Percentiles rank a stretch among this genome's conserved stretches.
These are phyloP conservation scores for Candida ficus DNA, from an alignment of 805 yeast genomes.

Conservation along the genomic window DNA sequence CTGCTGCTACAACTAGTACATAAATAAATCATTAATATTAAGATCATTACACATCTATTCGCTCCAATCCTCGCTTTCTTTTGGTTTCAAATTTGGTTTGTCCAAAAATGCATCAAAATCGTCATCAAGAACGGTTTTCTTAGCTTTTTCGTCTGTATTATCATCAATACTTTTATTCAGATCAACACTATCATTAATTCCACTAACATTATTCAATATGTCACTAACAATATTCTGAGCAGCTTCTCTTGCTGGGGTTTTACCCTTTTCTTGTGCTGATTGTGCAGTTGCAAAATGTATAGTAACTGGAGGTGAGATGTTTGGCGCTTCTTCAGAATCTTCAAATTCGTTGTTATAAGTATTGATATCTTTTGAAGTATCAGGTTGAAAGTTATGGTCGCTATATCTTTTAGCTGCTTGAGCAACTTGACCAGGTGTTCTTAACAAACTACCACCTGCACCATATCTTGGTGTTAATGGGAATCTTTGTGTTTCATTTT, in stretches of 20 bases:
- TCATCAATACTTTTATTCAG: background rate
- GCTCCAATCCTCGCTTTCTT: slow-evolving; percentile 17
- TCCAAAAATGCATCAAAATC: slow-evolving; percentile 24
- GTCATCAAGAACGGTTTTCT: slow-evolving; percentile 5
- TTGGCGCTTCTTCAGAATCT: slow-evolving; percentile 22
- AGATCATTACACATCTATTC: too few relatives aligned
- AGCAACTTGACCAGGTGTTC: slow-evolving; percentile 23
- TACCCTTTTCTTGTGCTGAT: background rate
- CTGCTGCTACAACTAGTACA: too few relatives aligned
- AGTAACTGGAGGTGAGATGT: slow-evolving; percentile 23
- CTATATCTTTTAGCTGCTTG: slow-evolving; percentile 17
- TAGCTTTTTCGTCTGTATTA: background rate
- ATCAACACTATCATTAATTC: slow-evolving; percentile 17
- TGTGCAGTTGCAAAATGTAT: slow-evolving; percentile 16
- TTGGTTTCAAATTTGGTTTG: slow-evolving; percentile 5
- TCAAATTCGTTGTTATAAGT: slow-evolving; percentile 12
- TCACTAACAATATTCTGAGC: slow-evolving; percentile 23
- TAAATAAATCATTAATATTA: background rate
- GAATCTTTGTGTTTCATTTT: slow-evolving; percentile 31
- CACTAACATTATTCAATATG: slow-evolving; percentile 22
- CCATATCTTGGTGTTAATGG: slow-evolving; percentile 45
- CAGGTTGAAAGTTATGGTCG: slow-evolving; percentile 6
- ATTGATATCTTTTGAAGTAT: background rate
- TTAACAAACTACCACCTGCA: slow-evolving; percentile 31
- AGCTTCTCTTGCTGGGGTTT: slow-evolving; percentile 21